phyloP scores from a whole-genome alignment of 805 yeast genomes.

The Candida takata region DNA sequence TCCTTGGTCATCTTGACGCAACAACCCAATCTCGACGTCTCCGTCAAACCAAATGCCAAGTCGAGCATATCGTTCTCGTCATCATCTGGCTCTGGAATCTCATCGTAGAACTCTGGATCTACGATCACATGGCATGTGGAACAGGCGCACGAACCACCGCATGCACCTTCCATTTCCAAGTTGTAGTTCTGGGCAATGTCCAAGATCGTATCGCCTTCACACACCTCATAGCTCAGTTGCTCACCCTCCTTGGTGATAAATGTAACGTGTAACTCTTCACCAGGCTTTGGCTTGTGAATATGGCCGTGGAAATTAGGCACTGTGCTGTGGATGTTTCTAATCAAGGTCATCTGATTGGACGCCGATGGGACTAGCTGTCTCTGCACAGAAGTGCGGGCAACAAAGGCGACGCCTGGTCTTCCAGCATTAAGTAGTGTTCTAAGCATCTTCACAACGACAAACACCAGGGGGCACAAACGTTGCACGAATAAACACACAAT shows the following conservation, averaged over 20 bases:
- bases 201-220: constrained; percentile 84
- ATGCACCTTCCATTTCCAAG: constrained; percentile 95
- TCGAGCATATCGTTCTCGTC: constrained; percentile 99
- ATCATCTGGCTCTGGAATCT: constrained; percentile 89
- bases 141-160: constrained; percentile 99
- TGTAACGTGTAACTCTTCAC: constrained; percentile 83
- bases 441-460: constrained; percentile 4
- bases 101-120: constrained; percentile 91
- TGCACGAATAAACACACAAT: too few species aligned
- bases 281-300: constrained; percentile 82
- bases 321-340: constrained; percentile 26
- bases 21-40: constrained; percentile 93
- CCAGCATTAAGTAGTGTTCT: constrained; percentile 2
- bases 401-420: too few species aligned
- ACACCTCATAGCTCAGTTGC: constrained; percentile 75
- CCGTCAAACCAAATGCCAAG: constrained; percentile 94
- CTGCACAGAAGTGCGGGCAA: neutral
- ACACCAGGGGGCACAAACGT: too few species aligned
- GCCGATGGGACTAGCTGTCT: constrained; percentile 1
- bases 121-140: constrained; percentile 96
- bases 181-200: constrained; percentile 94
- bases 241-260: constrained; percentile 89
- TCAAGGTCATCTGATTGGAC: constrained; percentile 14
- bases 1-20: constrained; percentile 87
- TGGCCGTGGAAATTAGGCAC: constrained; percentile 59